Evolutionary conservation across 1,284 basidiomycete genomes (phyloP).

Genomic region (Caloboletus inedulis): DNA sequence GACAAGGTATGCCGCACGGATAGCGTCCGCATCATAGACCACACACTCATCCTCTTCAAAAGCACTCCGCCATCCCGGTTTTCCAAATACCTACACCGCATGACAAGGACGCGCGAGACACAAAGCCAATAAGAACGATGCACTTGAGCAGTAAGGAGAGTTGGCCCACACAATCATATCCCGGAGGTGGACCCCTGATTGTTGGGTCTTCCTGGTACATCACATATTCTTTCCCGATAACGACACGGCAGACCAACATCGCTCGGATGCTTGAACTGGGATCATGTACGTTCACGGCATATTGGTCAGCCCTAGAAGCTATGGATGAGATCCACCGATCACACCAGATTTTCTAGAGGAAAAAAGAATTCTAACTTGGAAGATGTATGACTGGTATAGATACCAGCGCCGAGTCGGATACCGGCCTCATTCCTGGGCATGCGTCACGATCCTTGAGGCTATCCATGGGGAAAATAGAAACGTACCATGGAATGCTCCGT

Average conservation of each 20-base stretch:
- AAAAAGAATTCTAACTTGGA: slow-evolving; percentile 21
- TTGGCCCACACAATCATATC: slow-evolving; percentile 24
- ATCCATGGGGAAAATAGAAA: not conserved
- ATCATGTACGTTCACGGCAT: slow-evolving; percentile 15
- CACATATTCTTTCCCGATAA: slow-evolving; percentile 18
- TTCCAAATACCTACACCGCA: slow-evolving; percentile 16
- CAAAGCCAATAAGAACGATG: not conserved
- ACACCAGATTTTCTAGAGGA: not conserved
- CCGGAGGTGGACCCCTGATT: slow-evolving; percentile 16
- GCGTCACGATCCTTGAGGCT: not conserved
- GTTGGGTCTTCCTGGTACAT: slow-evolving; percentile 10
- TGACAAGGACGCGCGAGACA: not conserved
- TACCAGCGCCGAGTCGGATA: slow-evolving; percentile 26
- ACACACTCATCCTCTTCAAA: slow-evolving; percentile 27
- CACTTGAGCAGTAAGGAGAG: not conserved
- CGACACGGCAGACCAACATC: slow-evolving; percentile 27
- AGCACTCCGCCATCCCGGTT: slow-evolving; percentile 9
- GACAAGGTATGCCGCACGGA: slow-evolving; percentile 28
- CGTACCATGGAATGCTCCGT: slow-evolving; percentile 12
- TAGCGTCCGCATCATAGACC: slow-evolving; percentile 25
- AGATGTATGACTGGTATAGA: slow-evolving; percentile 24
- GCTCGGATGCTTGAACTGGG: slow-evolving; percentile 15
- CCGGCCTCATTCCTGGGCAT: slow-evolving; percentile 11
- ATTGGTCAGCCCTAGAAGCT: slow-evolving; percentile 19
- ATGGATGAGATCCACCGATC: not conserved